Percentiles rank a stretch among this genome's conserved stretches.
Conservation (phyloP, 2,329 filamentous ascomycete genomes). For the Monascus ruber region DNA sequence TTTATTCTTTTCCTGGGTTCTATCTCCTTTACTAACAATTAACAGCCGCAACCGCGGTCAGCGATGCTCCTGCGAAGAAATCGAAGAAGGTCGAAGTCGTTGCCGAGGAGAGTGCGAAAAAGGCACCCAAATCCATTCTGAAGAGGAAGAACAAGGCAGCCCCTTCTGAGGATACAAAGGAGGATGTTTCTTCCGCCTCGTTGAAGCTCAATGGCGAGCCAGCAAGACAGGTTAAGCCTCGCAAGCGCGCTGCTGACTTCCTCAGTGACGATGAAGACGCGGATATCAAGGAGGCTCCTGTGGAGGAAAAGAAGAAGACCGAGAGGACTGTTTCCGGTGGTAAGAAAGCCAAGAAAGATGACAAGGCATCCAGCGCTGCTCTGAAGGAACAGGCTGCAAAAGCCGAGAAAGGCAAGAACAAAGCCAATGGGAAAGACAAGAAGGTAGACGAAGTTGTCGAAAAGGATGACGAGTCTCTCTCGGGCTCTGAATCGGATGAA, state of each 20-base stretch:
- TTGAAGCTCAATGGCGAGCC: constrained; percentile 23
- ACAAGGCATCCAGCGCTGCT: constrained; percentile 22
- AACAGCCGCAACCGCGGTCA: constrained; percentile 26
- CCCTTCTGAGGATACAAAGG: constrained; percentile 12
- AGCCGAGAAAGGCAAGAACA: constrained; percentile 24
- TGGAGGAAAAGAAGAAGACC: constrained; percentile 7
- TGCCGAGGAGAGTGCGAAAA: constrained; percentile 15
- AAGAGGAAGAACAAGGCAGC: constrained; percentile 22
- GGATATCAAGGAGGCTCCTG: constrained; percentile 12
- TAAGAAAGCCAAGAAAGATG: constrained; percentile 40
- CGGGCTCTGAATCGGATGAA: constrained; percentile 16
- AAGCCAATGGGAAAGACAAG: constrained; percentile 30
- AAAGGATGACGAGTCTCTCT: constrained; percentile 12
- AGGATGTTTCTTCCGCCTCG: constrained; percentile 9
- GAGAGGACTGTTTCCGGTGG: constrained; percentile 17
- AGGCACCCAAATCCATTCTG: constrained; percentile 19
- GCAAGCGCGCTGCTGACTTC: constrained; percentile 39
- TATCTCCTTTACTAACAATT: constrained; percentile 6
- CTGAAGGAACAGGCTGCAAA: constrained; percentile 28
- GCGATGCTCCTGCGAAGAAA: constrained; percentile 46
- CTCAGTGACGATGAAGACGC: constrained; percentile 31
- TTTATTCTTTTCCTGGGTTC: neutral
- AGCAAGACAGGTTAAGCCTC: constrained; percentile 28
- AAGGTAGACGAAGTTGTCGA: constrained; percentile 25
- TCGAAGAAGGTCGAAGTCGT: constrained; percentile 42